Percentiles rank a stretch among this genome's conserved stretches.
Conservation (phyloP, 73 alveolate species). For the Paraurostyla sp. region DNA sequence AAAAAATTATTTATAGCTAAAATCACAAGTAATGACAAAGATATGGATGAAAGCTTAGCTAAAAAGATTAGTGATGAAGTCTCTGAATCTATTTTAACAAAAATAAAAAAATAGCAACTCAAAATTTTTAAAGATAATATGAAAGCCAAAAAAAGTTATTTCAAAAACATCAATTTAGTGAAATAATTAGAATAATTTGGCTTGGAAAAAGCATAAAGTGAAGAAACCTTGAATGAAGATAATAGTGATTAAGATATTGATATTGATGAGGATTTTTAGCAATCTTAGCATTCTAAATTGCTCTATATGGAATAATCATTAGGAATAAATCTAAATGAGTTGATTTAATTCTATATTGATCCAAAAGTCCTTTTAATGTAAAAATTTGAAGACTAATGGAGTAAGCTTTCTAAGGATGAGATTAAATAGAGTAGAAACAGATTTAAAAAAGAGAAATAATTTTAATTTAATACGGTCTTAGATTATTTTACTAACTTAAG, state of each 20-base stretch:
- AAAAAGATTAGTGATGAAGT: background rate
- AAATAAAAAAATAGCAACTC: background rate
- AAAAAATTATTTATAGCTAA: constrained; percentile 35
- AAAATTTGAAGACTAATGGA: background rate
- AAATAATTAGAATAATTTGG: background rate
- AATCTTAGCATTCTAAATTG: background rate
- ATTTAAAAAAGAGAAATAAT: background rate
- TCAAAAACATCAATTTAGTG: background rate
- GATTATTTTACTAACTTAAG: no score
- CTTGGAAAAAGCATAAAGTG: background rate
- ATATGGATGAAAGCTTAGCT: constrained; percentile 22
- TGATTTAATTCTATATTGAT: background rate
- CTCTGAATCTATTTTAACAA: background rate
- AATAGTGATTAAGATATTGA: background rate
- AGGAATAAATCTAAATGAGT: no score
- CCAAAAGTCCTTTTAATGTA: background rate
- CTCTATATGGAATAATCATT: background rate
- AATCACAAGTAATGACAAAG: constrained; percentile 49
- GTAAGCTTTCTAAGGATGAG: no score
- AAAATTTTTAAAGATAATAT: background rate
- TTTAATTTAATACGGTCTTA: no score
- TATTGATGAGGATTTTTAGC: background rate
- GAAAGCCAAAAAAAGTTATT: background rate
- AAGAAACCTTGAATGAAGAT: background rate
- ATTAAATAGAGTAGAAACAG: background rate